A percentile compares a stretch with the other conserved stretches of the same genome.
Conservation (phyloP, 106 monocot species). For the Dioscorea alata region DNA sequence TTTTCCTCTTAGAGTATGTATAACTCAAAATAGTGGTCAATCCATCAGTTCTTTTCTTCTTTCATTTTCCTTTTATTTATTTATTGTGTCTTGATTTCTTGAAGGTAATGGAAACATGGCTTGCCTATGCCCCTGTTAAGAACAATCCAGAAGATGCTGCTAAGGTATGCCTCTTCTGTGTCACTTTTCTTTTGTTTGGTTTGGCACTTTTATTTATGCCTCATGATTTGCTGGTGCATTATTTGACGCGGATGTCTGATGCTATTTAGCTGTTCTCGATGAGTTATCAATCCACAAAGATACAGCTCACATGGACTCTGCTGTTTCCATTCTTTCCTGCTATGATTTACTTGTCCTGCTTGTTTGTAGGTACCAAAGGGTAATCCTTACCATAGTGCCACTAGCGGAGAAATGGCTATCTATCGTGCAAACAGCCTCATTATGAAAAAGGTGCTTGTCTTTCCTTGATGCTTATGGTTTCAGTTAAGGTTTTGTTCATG, state of each 20-base stretch:
- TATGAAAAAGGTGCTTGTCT: slow-evolving; percentile 50
- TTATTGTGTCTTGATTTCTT: slow-evolving; percentile 4
- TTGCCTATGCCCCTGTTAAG: slow-evolving; percentile 96
- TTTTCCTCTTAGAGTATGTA: not conserved
- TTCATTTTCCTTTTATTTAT: slow-evolving; percentile 1
- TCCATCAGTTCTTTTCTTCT: not conserved
- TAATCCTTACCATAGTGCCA: slow-evolving; percentile 98
- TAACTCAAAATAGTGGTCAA: not conserved
- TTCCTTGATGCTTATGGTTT: not conserved
- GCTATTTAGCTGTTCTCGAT: not conserved
- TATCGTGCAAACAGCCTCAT: slow-evolving; percentile 86
- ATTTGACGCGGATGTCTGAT: not conserved
- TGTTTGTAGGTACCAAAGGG: slow-evolving; percentile 72
- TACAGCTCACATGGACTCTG: too few species aligned
- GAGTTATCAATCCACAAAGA: too few species aligned
- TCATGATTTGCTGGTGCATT: too few species aligned
- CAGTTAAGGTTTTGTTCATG: too few species aligned
- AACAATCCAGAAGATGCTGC: slow-evolving; percentile 99
- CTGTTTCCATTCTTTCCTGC: too few species aligned
- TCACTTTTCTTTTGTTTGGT: not conserved
- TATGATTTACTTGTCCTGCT: not conserved
- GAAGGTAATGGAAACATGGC: slow-evolving; percentile 94
- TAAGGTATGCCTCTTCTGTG: slow-evolving; percentile 38
- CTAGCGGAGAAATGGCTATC: slow-evolving; percentile 93
- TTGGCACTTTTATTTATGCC: not conserved